Conservation (phyloP, 106 monocot genomes). For the Platanthera guangdongensis region DNA sequence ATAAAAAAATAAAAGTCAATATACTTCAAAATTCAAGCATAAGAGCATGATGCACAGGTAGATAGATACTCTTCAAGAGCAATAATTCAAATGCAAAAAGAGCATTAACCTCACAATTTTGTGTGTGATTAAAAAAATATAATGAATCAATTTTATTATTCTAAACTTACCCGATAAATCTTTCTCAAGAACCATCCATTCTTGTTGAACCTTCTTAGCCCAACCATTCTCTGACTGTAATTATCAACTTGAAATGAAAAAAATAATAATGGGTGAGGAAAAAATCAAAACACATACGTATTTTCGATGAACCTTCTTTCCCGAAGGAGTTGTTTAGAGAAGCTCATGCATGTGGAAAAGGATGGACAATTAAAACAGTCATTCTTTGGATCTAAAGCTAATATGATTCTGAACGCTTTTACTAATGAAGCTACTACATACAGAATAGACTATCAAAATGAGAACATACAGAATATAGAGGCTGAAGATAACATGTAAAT, state of each 20-base stretch:
- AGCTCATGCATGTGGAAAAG: conserved; percentile 12
- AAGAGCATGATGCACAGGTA: neutral
- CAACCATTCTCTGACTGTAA: conserved; percentile 15
- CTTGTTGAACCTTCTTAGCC: conserved; percentile 47
- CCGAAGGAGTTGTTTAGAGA: neutral
- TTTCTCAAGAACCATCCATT: conserved; percentile 70
- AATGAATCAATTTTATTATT: neutral
- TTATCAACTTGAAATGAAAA: neutral
- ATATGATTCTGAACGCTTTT: no score
- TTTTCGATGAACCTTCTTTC: conserved; percentile 23
- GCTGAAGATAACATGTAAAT: no score
- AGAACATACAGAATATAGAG: no score
- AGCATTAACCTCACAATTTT: neutral
- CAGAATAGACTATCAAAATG: no score
- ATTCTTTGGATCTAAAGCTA: no score
- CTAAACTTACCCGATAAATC: conserved; percentile 23
- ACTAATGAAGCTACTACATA: no score
- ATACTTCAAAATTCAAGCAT: neutral
- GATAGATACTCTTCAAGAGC: neutral
- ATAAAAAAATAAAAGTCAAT: neutral
- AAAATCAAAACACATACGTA: neutral
- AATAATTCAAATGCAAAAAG: neutral
- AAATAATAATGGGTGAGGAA: neutral
- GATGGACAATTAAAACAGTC: no score
- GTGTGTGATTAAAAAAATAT: neutral